Conservation (phyloP, 2,329 filamentous ascomycete species). For the Aureobasidium sp. region DNA sequence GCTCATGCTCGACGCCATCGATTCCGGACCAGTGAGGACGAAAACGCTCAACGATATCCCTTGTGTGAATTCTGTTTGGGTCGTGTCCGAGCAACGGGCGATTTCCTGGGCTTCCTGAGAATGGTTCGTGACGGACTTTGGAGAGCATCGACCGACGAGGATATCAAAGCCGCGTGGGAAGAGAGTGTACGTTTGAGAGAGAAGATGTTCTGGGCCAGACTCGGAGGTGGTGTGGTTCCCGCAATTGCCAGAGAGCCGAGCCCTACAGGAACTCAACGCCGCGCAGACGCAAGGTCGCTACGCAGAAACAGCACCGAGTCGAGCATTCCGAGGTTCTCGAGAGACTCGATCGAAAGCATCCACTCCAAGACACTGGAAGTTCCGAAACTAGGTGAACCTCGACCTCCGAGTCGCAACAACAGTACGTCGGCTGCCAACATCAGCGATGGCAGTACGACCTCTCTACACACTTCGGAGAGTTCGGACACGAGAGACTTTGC, state of each 20-base stretch:
- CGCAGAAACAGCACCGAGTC: conserved; percentile 3
- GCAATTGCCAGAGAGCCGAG: neutral
- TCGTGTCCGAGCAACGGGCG: conserved; percentile 79
- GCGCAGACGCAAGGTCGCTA: neutral
- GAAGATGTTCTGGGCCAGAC: conserved; percentile 93
- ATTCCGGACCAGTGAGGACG: conserved; percentile 81
- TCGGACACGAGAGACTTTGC: conserved; percentile 14
- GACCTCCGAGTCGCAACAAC: conserved; percentile 4
- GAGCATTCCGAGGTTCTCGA: neutral
- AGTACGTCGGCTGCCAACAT: neutral
- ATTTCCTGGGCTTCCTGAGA: conserved; percentile 84
- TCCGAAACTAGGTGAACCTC: neutral
- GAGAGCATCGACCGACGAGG: conserved; percentile 73
- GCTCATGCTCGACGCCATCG: conserved; percentile 72
- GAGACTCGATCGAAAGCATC: neutral
- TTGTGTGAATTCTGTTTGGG: conserved; percentile 83
- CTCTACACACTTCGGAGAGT: neutral
- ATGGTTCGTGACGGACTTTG: conserved; percentile 91
- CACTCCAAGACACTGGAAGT: neutral
- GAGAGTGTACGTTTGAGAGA: conserved; percentile 85
- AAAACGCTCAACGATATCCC: conserved; percentile 80
- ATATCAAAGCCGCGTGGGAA: conserved; percentile 86
- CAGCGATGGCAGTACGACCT: neutral
- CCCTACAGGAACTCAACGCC: neutral
- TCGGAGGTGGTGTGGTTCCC: conserved; percentile 86